phyloP scores from a whole-genome alignment of 164 flowering plant genomes.

The Saururus chinensis region DNA sequence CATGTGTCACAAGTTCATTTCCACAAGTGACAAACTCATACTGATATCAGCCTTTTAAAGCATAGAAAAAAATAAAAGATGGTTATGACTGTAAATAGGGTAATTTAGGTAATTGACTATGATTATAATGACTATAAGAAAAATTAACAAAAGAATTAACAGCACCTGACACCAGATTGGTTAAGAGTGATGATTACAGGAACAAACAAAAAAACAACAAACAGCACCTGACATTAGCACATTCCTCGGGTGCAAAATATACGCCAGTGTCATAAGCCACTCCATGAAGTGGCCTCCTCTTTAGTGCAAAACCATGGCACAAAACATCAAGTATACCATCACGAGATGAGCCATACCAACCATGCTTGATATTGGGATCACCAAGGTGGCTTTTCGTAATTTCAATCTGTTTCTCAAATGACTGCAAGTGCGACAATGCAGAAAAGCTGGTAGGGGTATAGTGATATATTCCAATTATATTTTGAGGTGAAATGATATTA shows the following conservation, averaged over 20 bases:
- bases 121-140: background rate
- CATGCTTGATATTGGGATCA: constrained; percentile 17
- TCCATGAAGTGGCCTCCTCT: constrained; percentile 1
- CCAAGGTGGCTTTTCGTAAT: constrained; percentile 14
- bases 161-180: background rate
- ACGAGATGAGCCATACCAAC: constrained; percentile 17
- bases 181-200: too few relatives aligned
- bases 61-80: background rate
- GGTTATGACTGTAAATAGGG: background rate
- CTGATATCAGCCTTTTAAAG: background rate
- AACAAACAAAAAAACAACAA: too few relatives aligned
- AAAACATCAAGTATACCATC: constrained; percentile 10
- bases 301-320: constrained; percentile 13
- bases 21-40: background rate
- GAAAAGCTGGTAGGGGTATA: constrained; percentile 7
- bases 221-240: constrained; percentile 12
- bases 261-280: constrained; percentile 13
- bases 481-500: background rate
- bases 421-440: constrained; percentile 10
- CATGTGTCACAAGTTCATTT: background rate
- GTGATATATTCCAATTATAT: constrained; percentile 10
- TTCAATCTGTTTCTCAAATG: constrained; percentile 15
- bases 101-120: background rate
- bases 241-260: constrained; percentile 10
- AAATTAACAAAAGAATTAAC: background rate